A percentile compares a stretch with the other conserved stretches of the same genome.
phyloP scores from a whole-genome alignment of 2,329 filamentous ascomycete genomes.

The Neopestalotiopsis sp. region DNA sequence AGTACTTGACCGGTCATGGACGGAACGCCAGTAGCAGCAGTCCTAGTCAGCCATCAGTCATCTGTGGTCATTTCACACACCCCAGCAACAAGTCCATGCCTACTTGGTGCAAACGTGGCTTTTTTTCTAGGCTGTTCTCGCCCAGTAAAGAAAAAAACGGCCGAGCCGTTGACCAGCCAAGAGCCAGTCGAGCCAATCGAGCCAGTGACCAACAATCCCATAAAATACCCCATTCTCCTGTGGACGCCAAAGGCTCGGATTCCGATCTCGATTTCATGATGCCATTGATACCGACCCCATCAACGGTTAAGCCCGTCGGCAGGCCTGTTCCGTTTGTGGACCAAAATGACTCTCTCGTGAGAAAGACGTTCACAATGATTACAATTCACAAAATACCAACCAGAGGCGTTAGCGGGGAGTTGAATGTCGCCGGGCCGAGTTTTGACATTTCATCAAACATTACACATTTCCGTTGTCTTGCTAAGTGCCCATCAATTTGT shows the following conservation, averaged over 20 bases:
- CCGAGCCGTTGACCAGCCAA: not conserved
- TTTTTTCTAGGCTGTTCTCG: not conserved
- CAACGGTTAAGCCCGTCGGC: not conserved
- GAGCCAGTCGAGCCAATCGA: too few relatives aligned
- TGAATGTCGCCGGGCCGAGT: not conserved
- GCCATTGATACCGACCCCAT: not conserved
- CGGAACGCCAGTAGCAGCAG: not conserved
- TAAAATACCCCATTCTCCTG: not conserved
- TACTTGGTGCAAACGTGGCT: conserved; percentile 4
- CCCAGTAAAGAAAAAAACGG: not conserved
- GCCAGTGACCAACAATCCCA: not conserved
- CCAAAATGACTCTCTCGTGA: not conserved
- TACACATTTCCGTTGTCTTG: not conserved
- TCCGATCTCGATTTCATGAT: conserved; percentile 2
- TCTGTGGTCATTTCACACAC: conserved; percentile 1
- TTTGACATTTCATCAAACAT: not conserved
- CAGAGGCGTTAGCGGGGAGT: not conserved
- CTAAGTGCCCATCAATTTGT: not conserved
- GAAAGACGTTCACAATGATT: not conserved
- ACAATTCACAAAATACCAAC: not conserved
- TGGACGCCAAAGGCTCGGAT: not conserved
- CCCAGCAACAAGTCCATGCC: not conserved
- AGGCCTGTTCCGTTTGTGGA: not conserved
- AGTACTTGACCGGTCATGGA: not conserved
- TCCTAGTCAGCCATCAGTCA: conserved; percentile 8